Conservation (phyloP, 2,329 filamentous ascomycete genomes). For the Orbilia quercus region DNA sequence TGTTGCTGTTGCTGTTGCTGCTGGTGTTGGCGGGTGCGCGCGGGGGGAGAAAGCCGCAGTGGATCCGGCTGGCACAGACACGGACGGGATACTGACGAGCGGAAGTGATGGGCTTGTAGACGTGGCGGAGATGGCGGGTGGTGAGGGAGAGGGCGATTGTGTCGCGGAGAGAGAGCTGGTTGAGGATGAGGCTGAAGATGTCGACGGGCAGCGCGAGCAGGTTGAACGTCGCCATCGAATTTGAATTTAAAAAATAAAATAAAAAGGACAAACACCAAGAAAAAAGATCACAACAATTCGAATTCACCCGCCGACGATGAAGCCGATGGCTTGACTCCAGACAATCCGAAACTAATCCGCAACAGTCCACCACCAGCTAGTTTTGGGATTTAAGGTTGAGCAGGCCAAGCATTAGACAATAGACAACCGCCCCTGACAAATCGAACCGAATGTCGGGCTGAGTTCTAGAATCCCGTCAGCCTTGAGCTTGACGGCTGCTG, state of each 20-base stretch:
- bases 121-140: constrained; percentile 24
- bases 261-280: too few species aligned
- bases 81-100: neutral
- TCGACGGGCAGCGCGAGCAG: constrained; percentile 31
- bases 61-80: constrained; percentile 12
- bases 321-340: too few species aligned
- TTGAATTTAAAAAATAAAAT: too few species aligned
- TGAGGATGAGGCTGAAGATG: constrained; percentile 31
- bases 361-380: too few species aligned
- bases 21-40: neutral
- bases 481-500: constrained; percentile 5
- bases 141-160: constrained; percentile 37
- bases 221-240: constrained; percentile 6
- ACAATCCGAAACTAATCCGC: too few species aligned
- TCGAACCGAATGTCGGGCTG: too few species aligned
- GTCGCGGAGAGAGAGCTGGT: constrained; percentile 16
- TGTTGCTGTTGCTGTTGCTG: too few species aligned
- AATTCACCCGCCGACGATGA: too few species aligned
- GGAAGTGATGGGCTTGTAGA: constrained; percentile 17
- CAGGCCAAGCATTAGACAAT: constrained; percentile 41
- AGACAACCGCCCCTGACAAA: constrained; percentile 6
- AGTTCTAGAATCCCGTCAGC: constrained; percentile 9
- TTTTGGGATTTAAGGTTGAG: constrained; percentile 39
- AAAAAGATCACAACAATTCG: neutral
- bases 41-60: constrained; percentile 2